A percentile compares a stretch with the other conserved stretches of the same genome.
Conservation (phyloP, 306 rosid species). For the Cucurbita maxima region DNA sequence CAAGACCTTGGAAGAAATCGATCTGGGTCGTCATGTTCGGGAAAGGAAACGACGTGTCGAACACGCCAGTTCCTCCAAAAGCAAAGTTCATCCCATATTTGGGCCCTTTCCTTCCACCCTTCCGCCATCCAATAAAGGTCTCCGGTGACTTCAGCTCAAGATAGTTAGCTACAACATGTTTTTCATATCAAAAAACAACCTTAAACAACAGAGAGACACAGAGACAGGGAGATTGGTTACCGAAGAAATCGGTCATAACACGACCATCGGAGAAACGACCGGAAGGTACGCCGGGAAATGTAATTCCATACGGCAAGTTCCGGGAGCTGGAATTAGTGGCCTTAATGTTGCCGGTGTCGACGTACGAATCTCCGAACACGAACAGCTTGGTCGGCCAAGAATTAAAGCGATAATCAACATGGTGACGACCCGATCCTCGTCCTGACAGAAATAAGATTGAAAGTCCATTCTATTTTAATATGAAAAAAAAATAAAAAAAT, state of each 20-base stretch:
- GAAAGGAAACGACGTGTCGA: slow-evolving; percentile 27
- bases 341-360: slow-evolving; percentile 30
- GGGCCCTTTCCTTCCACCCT: slow-evolving; percentile 7
- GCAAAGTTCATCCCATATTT: slow-evolving; percentile 72
- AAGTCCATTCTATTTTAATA: no score
- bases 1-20: slow-evolving; percentile 24
- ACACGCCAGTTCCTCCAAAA: slow-evolving; percentile 70
- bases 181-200: background rate
- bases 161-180: slow-evolving; percentile 12
- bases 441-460: background rate
- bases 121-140: slow-evolving; percentile 33
- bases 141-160: slow-evolving; percentile 55
- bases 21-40: slow-evolving; percentile 89
- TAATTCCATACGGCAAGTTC: slow-evolving; percentile 33
- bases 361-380: slow-evolving; percentile 35
- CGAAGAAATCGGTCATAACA: slow-evolving; percentile 30
- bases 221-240: background rate
- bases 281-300: slow-evolving; percentile 33
- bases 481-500: no score
- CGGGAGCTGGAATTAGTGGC: slow-evolving; percentile 14
- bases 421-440: background rate
- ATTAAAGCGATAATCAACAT: background rate
- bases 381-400: slow-evolving; percentile 19
- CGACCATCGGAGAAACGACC: slow-evolving; percentile 42
- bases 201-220: background rate